Evolutionary conservation across 805 yeast genomes (phyloP), one percentile per base, ranked within the genome.

Genomic region (Starmerella powellii): DNA sequence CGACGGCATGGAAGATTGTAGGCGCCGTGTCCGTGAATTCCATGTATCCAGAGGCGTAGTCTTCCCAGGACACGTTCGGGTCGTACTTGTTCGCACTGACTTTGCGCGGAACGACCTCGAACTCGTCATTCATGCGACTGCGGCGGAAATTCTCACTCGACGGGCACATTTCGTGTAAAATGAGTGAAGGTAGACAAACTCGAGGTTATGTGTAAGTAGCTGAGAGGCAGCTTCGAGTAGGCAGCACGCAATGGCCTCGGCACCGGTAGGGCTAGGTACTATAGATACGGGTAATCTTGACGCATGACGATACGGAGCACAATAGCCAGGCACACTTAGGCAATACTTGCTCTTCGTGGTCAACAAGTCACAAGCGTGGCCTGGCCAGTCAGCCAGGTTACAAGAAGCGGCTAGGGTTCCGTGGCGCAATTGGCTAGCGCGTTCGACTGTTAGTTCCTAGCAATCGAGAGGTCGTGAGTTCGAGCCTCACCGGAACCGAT

Each of bases 21-120:
- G 94, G 94, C 52, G 72, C 73, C 28, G 67, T 63, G 57, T 76
- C 75, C 38, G 85, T 80, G 65, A 83, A 83, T 49, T 76, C 74
- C 45, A 81, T 70, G 61, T 78, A 82, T 34, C 70, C 66, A 20
- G 47, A 23, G 38, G 59, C 59, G 33, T 53, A 53, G 34, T 48
- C 53, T 40, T 53, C 57, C 52, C 52, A 47, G 16, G 50, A 37
- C 15, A 37, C 10, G 6, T 31, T 33, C 23, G 59, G 56, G 32
- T 54, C 57, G 32, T 32, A 42, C 15, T 34, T 31, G 40, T 20
- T 34, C 4, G 20, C 16, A 18, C 13, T 28, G 24, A 30, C 31
- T 17, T n/a, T 16, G 28, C 40, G 46, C 31, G 49, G 31, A 13
- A 54, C 49, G 21, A 54, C 55, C 35, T 53, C 57, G 39, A 53